A percentile compares a stretch with the other conserved stretches of the same genome.
These are phyloP conservation scores for fission yeast (Schizosaccharomyces pombe) DNA, from an alignment of 805 yeast genomes.

Conservation along the genomic window ASM294v3 CU329670.1:1285001-1285500, in stretches of 20 bases:
- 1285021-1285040: conserved; percentile 19
- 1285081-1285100: conserved; percentile 79
- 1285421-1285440: conserved; percentile 14
- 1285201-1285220: conserved; percentile 86
- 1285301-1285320: conserved; percentile 48
- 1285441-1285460: no score
- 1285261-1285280: conserved; percentile 86
- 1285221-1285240: conserved; percentile 77
- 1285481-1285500: no score
- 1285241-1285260: conserved; percentile 74
- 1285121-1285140: conserved; percentile 42
- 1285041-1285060: conserved; percentile 78
- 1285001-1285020: conserved; percentile 21
- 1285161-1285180: conserved; percentile 13
- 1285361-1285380: conserved; percentile 86
- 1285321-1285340: conserved; percentile 45
- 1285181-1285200: conserved; percentile 37
- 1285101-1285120: conserved; percentile 57
- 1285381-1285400: conserved; percentile 87
- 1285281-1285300: conserved; percentile 52
- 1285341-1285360: conserved; percentile 71
- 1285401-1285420: conserved; percentile 86
- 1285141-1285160: conserved; percentile 22
- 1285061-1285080: conserved; percentile 69
- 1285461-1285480: no score